Percentiles rank a stretch among this genome's conserved stretches.
Conservation (phyloP, 75 land plant genomes). For the Sequoiadendron giganteum region DNA sequence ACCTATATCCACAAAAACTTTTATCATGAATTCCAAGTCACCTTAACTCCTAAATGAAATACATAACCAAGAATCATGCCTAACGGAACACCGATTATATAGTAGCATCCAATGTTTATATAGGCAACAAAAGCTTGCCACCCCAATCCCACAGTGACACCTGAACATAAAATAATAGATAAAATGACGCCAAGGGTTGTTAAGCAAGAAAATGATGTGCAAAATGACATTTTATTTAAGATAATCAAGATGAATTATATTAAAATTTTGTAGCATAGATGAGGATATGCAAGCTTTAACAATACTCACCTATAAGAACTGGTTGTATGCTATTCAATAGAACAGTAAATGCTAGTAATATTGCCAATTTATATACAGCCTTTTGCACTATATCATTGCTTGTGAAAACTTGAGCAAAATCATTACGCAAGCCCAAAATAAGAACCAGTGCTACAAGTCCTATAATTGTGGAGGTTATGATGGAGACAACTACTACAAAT, state of each 20-base stretch:
- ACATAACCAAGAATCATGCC: slow-evolving; percentile 17
- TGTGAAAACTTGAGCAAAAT: slow-evolving; percentile 25
- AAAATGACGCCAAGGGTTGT: neutral
- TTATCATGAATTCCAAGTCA: neutral
- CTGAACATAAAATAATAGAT: neutral
- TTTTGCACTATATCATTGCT: slow-evolving; percentile 12
- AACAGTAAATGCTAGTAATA: slow-evolving; percentile 27
- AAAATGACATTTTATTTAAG: neutral
- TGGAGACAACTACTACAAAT: slow-evolving; percentile 22
- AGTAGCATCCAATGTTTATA: slow-evolving; percentile 24
- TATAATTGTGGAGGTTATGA: slow-evolving; percentile 15
- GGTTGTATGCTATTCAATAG: slow-evolving; percentile 41
- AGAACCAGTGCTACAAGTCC: slow-evolving; percentile 16
- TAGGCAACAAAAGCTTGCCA: slow-evolving; percentile 23
- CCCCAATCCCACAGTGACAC: slow-evolving; percentile 21
- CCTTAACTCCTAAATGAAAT: slow-evolving; percentile 16
- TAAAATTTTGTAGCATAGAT: too few species aligned
- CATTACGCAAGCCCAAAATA: slow-evolving; percentile 8
- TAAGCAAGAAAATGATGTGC: neutral
- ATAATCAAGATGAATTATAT: too few species aligned
- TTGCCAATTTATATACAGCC: slow-evolving; percentile 10
- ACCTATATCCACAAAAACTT: neutral
- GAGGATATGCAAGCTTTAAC: neutral
- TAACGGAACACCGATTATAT: slow-evolving; percentile 21
- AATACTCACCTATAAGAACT: slow-evolving; percentile 29